Base-by-base conservation (phyloP, 768 basidiomycete species). In the Hypholoma sublateritium region DNA sequence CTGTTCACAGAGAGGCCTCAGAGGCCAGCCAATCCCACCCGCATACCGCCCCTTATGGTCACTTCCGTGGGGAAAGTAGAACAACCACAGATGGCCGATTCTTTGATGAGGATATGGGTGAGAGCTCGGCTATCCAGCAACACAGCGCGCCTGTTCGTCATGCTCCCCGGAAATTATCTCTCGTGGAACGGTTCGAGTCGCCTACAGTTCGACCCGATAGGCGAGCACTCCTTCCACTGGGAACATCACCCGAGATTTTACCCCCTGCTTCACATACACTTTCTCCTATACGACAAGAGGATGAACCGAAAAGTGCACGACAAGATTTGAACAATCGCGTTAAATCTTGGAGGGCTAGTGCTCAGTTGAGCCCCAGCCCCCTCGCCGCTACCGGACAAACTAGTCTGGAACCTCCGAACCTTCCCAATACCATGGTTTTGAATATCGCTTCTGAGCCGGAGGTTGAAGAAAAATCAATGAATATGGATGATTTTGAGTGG, bases 401-500 rank as follows among this genome's bases (percentile, higher is more conserved):
- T 22, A 79, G 76, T 61, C 69, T 83, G 16, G 81, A 82, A 35
- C 78, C 80, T 35, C 69, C 74, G n/a, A 79, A 83, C 57, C 70
- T 83, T 60, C 79, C 83, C 4, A 82, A 80, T 58, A 68, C 71
- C 16, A 58, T 79, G 35, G 59, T 67, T 7, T 65, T 76, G 47
- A 67, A 72, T 37, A 64, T 67, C 11, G 65, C 50, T 42, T 53
- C 66, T 50, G 58, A 55, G 36, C 62, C 65, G 13, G 65, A 65
- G n/a, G 71, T 17, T 41, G 13, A 14, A 41, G 39, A 41, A 21
- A 72, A 76, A 12, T 79, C 79, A 57, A 70, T 88, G 52, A 79
- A 86, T 59, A 69, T 87, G 25, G 83, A 83, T 42, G 88, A 90
- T 60, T 91, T 80, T 64, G 65, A 77, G 8, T 91, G 88, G 85